Evolutionary conservation across 2,329 filamentous ascomycete species (phyloP), one percentile per base, ranked within the genome.

Genomic region (Aspergillus intermedius): DNA sequence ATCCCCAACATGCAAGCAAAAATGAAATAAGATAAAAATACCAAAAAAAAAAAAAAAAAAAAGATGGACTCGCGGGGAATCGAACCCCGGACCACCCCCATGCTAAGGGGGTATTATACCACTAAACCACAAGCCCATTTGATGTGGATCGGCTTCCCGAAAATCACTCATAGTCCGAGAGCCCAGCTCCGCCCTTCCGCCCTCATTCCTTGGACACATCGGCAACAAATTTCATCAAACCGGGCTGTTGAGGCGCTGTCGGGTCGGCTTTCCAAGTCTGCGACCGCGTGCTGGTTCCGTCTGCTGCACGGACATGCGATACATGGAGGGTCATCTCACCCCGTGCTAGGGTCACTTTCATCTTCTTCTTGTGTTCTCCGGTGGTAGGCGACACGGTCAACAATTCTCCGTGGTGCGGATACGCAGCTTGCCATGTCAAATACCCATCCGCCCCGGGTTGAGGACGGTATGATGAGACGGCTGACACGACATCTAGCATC

Each of bases 71-170:
- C 64, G 69, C 70, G 65, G 71, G 70, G 70, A 74, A 74, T 74
- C 69, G 68, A 73, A 72, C 69, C 69, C 68, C 64, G 67, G 69
- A 72, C 71, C 70, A 66, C 71, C 64, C 70, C 69, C 70, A 73
- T 71, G 67, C 69, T 72, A 72, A 72, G 69, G 67, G 68, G 61
- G 67, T 66, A 72, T 72, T 69, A 71, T 72, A 73, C 70, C 70
- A 71, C 69, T 72, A 72, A 71, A 72, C 69, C 69, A 72, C 66
- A 62, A 62, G 60, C 60, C 60, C 60, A 57, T 32, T 53, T 49
- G 48, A 47, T 58, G 47, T 21, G 21, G 15, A 41, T 23, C 21
- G 9, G 9, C 8, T 19, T 21, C 22, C 23, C 22, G 22, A 28
- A 17, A 15, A 2, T 15, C n/a, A 3, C 21, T 23, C 13, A 41